Conservation (phyloP, 2,329 filamentous ascomycete species). For the Epichloe festucae region DNA sequence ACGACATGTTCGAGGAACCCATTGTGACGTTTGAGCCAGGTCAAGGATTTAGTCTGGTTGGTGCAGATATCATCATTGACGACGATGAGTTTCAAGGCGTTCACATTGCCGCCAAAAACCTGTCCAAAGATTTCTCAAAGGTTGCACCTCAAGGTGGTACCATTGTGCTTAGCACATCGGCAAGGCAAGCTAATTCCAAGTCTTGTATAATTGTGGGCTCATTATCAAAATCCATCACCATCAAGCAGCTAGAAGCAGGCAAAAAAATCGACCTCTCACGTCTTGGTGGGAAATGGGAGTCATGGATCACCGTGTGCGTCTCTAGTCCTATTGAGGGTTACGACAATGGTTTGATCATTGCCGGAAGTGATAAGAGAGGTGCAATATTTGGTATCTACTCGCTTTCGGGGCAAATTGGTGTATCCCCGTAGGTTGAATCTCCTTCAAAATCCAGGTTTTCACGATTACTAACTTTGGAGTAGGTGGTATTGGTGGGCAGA, state of each 20-base stretch:
- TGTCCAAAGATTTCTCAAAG: slow-evolving; percentile 16
- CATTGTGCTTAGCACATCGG: slow-evolving; percentile 3
- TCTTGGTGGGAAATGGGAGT: slow-evolving; percentile 38
- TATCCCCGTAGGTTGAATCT: slow-evolving; percentile 30
- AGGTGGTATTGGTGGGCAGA: slow-evolving; percentile 49
- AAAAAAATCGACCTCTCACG: slow-evolving; percentile 11
- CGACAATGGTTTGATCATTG: slow-evolving; percentile 38
- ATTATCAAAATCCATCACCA: slow-evolving; percentile 9
- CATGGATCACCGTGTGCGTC: slow-evolving; percentile 36
- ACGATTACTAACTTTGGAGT: background rate
- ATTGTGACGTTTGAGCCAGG: slow-evolving; percentile 14
- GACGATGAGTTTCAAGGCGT: slow-evolving; percentile 19
- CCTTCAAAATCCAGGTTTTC: background rate
- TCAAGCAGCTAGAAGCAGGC: slow-evolving; percentile 8
- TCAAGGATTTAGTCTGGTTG: slow-evolving; percentile 15
- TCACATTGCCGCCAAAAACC: slow-evolving; percentile 20
- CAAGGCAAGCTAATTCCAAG: background rate
- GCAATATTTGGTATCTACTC: slow-evolving; percentile 48
- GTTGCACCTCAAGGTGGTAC: slow-evolving; percentile 11
- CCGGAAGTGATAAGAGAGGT: slow-evolving; percentile 45
- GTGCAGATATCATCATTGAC: slow-evolving; percentile 18
- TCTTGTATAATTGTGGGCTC: slow-evolving; percentile 14
- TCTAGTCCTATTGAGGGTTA: slow-evolving; percentile 29
- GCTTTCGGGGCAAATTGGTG: slow-evolving; percentile 47
- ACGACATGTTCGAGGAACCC: slow-evolving; percentile 14